Evolutionary conservation across 2,329 filamentous ascomycete genomes (phyloP).

Genomic region (Gremmenia infestans): DNA sequence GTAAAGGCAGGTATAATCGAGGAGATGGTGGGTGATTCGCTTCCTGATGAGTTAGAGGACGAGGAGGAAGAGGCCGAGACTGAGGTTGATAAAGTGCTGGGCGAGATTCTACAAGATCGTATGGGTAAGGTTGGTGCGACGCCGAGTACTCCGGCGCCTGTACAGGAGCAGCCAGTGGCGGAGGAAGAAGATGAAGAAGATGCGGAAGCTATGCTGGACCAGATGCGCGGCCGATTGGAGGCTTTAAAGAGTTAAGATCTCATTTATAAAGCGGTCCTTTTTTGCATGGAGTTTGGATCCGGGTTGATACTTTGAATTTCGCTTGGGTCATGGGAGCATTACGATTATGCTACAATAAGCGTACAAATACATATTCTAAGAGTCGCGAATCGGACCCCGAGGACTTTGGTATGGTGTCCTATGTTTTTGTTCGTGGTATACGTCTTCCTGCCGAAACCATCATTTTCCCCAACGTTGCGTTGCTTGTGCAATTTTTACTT

Average conservation of each 20-base stretch:
- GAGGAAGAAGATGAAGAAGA: conserved; percentile 76
- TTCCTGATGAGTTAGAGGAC: conserved; percentile 71
- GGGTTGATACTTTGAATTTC: not conserved
- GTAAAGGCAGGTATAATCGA: conserved; percentile 96
- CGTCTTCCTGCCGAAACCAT: no score
- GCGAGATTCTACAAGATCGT: conserved; percentile 82
- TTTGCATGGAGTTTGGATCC: conserved; percentile 11
- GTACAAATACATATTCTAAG: no score
- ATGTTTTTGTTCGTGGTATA: no score
- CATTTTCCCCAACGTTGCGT: no score
- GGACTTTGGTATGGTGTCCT: no score
- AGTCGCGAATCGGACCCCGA: no score
- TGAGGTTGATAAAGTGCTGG: conserved; percentile 89
- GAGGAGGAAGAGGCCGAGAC: conserved; percentile 71
- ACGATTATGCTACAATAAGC: no score
- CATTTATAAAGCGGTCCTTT: not conserved
- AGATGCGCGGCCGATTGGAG: conserved; percentile 90
- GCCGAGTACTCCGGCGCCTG: conserved; percentile 48
- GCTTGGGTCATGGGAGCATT: no score
- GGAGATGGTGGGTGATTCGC: conserved; percentile 86
- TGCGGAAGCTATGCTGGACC: conserved; percentile 82
- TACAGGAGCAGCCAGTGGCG: conserved; percentile 47
- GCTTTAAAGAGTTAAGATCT: conserved; percentile 71
- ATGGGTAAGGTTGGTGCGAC: conserved; percentile 61
- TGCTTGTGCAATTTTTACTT: no score